Percentiles rank a stretch among this genome's conserved stretches.
Conservation (phyloP, 164 flowering plant genomes). For the Annona cherimola region DNA sequence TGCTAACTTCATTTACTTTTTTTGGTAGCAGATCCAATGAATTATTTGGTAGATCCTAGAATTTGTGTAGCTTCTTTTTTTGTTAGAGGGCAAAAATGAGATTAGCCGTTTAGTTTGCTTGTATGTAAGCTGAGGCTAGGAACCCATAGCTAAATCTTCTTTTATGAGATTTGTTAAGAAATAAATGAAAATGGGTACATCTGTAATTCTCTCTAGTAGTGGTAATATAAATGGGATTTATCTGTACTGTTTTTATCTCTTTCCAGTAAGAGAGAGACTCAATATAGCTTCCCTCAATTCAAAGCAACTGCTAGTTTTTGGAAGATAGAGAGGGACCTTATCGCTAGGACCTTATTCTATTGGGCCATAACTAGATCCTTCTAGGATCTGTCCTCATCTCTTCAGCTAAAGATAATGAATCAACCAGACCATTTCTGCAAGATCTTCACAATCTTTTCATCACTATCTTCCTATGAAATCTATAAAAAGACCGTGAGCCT, state of each 20-base stretch:
- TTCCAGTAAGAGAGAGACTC: not conserved
- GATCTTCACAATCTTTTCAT: not conserved
- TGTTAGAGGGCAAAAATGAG: too few relatives aligned
- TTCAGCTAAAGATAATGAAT: conserved; percentile 23
- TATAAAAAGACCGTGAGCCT: conserved; percentile 15
- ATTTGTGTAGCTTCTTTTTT: not conserved
- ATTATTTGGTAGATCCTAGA: not conserved
- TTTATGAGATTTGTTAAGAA: not conserved
- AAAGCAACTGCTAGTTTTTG: not conserved
- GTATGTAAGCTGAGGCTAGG: not conserved
- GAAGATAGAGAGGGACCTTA: conserved; percentile 20
- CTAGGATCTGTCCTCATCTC: conserved; percentile 24
- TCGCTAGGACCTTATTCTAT: conserved; percentile 18
- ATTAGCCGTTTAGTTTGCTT: too few relatives aligned
- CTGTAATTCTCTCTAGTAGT: not conserved
- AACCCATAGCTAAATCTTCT: not conserved
- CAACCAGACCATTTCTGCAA: conserved; percentile 8
- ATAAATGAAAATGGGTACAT: not conserved
- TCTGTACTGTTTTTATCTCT: not conserved
- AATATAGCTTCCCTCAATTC: not conserved
- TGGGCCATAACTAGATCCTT: conserved; percentile 26
- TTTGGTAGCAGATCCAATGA: too few relatives aligned
- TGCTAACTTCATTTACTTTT: too few relatives aligned
- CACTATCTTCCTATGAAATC: not conserved
- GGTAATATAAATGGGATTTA: not conserved